phyloP scores from a whole-genome alignment of 495 filamentous ascomycete species.

The Talaromyces ruber region DNA sequence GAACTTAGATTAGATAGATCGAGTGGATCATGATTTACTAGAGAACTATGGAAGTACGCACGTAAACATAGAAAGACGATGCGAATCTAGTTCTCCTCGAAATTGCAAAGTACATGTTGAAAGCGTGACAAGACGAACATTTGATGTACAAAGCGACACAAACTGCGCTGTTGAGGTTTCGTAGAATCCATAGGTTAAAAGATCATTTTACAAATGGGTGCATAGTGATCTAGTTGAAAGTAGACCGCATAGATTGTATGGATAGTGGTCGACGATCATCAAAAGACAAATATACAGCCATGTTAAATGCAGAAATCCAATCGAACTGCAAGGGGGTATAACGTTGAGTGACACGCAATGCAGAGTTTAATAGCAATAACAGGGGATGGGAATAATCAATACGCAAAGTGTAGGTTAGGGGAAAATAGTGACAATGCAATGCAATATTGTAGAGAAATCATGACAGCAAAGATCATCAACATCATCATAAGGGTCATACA shows the following conservation, averaged over 20 bases:
- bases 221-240: not conserved
- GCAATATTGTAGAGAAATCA: constrained; percentile 5
- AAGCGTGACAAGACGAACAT: not conserved
- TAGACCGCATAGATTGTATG: not conserved
- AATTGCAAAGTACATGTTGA: not conserved
- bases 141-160: not conserved
- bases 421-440: constrained; percentile 1
- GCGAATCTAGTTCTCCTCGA: not conserved
- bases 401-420: not conserved
- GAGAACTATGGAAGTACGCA: no score
- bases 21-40: not conserved
- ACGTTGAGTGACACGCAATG: constrained; percentile 1
- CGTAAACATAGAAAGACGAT: not conserved
- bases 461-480: constrained; percentile 2
- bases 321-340: constrained; percentile 1
- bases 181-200: not conserved
- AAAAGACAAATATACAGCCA: not conserved
- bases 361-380: not conserved
- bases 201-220: not conserved
- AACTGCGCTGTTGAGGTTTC: not conserved
- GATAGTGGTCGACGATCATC: not conserved
- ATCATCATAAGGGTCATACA: constrained; percentile 8
- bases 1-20: not conserved
- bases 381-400: not conserved
- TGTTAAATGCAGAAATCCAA: not conserved